Evolutionary conservation across 192 early-diverging fungal genomes (phyloP).

Genomic region (Cladochytrium replicatum): DNA sequence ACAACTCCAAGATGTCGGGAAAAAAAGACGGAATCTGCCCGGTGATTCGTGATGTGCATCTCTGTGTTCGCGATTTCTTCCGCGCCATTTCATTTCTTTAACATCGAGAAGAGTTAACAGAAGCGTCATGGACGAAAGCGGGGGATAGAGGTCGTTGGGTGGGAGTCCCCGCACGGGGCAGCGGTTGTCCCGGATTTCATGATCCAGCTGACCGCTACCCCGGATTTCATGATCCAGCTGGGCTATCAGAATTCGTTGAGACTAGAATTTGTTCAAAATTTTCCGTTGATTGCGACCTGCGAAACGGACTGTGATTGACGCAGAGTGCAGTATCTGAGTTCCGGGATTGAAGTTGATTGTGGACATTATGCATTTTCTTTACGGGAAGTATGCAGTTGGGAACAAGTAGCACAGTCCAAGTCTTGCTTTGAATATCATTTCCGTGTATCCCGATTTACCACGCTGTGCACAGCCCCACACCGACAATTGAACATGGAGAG

Average conservation of each 20-base stretch:
- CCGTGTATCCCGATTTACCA: too few species aligned
- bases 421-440: too few species aligned
- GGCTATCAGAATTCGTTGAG: constrained; percentile 72
- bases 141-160: not conserved
- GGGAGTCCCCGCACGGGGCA: not conserved
- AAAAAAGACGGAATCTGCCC: too few species aligned
- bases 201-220: too few species aligned
- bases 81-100: too few species aligned
- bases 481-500: too few species aligned
- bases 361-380: constrained; percentile 63
- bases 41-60: too few species aligned
- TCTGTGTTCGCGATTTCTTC: too few species aligned
- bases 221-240: constrained; percentile 72
- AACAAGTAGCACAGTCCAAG: too few species aligned
- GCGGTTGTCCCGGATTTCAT: constrained; percentile 60
- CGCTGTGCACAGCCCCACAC: too few species aligned
- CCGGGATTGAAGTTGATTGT: constrained; percentile 74
- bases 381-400: constrained; percentile 44
- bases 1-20: too few species aligned
- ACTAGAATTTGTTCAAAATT: constrained; percentile 57
- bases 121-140: constrained; percentile 1
- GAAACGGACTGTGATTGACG: constrained; percentile 88
- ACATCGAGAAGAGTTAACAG: too few species aligned
- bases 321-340: constrained; percentile 78
- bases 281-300: constrained; percentile 82